Evolutionary conservation across 371 early-diverging fungal species (phyloP), one percentile per base, ranked within the genome.

Genomic region (Mucor sp.): DNA sequence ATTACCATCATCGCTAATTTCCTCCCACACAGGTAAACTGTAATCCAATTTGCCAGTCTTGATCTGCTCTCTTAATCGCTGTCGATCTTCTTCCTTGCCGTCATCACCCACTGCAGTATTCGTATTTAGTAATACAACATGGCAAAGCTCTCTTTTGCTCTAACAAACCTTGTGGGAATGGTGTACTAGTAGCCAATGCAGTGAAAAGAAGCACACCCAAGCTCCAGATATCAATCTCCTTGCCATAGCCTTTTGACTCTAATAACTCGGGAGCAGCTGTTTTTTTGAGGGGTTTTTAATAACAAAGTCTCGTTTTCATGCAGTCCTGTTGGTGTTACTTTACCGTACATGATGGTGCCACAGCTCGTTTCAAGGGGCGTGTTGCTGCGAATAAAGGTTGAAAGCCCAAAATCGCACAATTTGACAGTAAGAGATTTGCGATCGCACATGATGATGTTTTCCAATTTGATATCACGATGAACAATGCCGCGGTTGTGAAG

Each of bases 221-320:
- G 6, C 98, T 95, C 95, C 97, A 99, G 93, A 96, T 94, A 79
- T 99, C 99, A 4, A 97, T 98, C 12, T 94, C 92, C 74, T 91
- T 90, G 14, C 95, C 94, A 74, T 99, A 97, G 33, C 95, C 97
- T 77, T 93, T 91, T 17, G 68, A 68, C 77, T 86, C 91, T 61
- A 97, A 91, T 6, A 96, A 91, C 76, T 96, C 97, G 21, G 96
- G 96, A 17, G 96, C 93, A 25, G 88, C 70, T 69, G 53, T 23
- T 58, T 39, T 58, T 39, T 30, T 25, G 39, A n/a, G 44, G 19
- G 39, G 33, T 4, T 6, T 39, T 62, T 15, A 43, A 55, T 56
- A 33, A 21, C 25, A 53, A 19, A 19, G 17, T 17, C 17, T 41
- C 11, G 23, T 21, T 47, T n/a, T 47, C 47, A 50, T 33, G 19